Conservation (phyloP, 306 rosid genomes). For the barrel medic (Medicago truncatula) region DNA sequence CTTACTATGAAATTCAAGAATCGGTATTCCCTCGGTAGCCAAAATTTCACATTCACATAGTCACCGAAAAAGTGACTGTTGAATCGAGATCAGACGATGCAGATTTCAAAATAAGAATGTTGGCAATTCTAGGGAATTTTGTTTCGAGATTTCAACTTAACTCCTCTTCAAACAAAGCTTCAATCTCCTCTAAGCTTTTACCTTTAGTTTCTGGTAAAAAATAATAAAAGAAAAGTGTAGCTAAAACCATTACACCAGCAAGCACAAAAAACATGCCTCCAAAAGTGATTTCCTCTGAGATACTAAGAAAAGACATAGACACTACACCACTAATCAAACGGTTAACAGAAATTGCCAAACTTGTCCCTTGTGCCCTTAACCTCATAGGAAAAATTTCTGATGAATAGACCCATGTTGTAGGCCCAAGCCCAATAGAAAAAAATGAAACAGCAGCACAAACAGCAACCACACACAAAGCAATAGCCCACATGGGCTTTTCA, state of each 20-base stretch:
- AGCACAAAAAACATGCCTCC: slow-evolving; percentile 76
- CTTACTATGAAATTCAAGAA: not conserved
- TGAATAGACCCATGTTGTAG: slow-evolving; percentile 83
- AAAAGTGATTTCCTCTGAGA: slow-evolving; percentile 62
- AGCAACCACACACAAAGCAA: slow-evolving; percentile 57
- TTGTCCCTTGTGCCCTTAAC: slow-evolving; percentile 72
- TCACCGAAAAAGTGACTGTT: not conserved
- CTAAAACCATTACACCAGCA: slow-evolving; percentile 62
- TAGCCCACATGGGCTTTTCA: slow-evolving; percentile 60
- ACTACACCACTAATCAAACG: slow-evolving; percentile 77
- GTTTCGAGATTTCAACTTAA: not conserved
- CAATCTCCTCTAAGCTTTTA: slow-evolving; percentile 78
- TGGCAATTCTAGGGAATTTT: no score
- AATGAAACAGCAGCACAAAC: slow-evolving; percentile 69
- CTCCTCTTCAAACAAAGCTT: slow-evolving; percentile 60
- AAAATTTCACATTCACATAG: not conserved
- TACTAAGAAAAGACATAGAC: slow-evolving; percentile 69
- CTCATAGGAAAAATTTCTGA: slow-evolving; percentile 77
- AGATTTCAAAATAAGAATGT: no score
- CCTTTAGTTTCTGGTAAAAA: slow-evolving; percentile 83
- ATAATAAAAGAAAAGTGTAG: slow-evolving; percentile 63
- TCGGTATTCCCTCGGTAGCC: not conserved
- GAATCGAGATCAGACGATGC: not conserved
- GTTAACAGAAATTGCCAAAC: slow-evolving; percentile 74
- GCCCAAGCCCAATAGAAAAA: slow-evolving; percentile 93